These are phyloP conservation scores for Boletus smithii DNA, from an alignment of 1,284 basidiomycete species.

Conservation along the genomic window DNA sequence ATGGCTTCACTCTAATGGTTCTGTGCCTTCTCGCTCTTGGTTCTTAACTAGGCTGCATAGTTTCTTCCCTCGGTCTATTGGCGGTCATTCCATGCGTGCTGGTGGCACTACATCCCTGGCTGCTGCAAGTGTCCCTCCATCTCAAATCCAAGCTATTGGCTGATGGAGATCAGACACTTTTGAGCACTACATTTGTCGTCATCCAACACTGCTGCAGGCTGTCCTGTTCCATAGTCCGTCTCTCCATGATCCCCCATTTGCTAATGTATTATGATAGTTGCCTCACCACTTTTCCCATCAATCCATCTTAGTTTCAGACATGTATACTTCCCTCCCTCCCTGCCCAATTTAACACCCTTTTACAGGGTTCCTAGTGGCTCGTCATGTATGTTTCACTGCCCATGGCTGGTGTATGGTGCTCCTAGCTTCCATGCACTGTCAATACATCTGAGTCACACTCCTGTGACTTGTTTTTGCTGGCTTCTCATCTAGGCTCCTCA, in stretches of 20 bases:
- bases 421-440: too few species aligned
- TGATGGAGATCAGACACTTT: slow-evolving; percentile 1
- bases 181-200: slow-evolving; percentile 1
- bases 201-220: slow-evolving; percentile 5
- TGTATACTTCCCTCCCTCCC: neutral
- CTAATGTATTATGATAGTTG: neutral
- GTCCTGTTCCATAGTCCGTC: neutral
- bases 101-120: slow-evolving; percentile 9
- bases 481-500: too few species aligned
- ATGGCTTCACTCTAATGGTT: neutral
- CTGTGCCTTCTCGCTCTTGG: neutral
- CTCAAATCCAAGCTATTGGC: slow-evolving; percentile 8
- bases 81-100: slow-evolving; percentile 5
- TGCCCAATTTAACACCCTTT: too few species aligned
- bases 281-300: neutral
- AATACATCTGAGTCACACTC: too few species aligned
- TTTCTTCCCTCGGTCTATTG: neutral
- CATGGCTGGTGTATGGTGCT: too few species aligned
- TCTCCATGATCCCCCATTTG: slow-evolving; percentile 1
- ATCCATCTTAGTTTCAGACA: neutral
- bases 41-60: neutral
- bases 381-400: too few species aligned
- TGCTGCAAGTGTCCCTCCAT: slow-evolving; percentile 1
- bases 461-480: too few species aligned
- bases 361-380: too few species aligned